These are phyloP conservation scores for Tetrapisispora iriomotensis DNA, from an alignment of 805 yeast species.

Conservation along the genomic window DNA sequence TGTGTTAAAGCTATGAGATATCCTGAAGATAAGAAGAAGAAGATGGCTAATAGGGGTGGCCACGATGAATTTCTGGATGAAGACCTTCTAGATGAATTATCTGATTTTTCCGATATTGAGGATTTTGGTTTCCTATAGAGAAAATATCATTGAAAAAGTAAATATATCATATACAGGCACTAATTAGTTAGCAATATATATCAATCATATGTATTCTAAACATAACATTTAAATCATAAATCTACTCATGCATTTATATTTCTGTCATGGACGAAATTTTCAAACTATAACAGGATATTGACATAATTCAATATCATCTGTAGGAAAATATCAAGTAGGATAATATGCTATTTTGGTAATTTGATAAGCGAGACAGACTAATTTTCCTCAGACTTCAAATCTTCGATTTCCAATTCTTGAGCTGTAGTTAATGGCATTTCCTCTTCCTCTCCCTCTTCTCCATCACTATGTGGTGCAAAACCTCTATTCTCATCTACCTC, in stretches of 20 bases:
- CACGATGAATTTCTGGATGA: slow-evolving; percentile 18
- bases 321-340: too few relatives aligned
- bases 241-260: neutral
- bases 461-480: too few relatives aligned
- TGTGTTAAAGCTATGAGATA: slow-evolving; percentile 92
- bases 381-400: neutral
- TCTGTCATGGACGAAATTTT: too few relatives aligned
- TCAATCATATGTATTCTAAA: neutral
- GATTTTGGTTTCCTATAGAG: slow-evolving; percentile 21
- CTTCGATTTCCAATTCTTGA: slow-evolving; percentile 2
- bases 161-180: neutral
- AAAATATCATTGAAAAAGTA: neutral
- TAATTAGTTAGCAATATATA: neutral
- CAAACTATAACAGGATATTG: too few relatives aligned
- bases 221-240: neutral
- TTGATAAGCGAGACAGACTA: neutral
- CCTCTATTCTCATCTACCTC: slow-evolving; percentile 1
- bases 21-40: slow-evolving; percentile 38
- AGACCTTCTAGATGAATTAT: slow-evolving; percentile 21
- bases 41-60: slow-evolving; percentile 12
- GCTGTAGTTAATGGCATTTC: neutral
- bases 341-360: too few relatives aligned
- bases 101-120: slow-evolving; percentile 29
- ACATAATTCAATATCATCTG: too few relatives aligned
- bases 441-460: neutral